Evolutionary conservation across 768 basidiomycete species (phyloP), one percentile per base, ranked within the genome.

Genomic region (Macrolepiota fuliginosa): DNA sequence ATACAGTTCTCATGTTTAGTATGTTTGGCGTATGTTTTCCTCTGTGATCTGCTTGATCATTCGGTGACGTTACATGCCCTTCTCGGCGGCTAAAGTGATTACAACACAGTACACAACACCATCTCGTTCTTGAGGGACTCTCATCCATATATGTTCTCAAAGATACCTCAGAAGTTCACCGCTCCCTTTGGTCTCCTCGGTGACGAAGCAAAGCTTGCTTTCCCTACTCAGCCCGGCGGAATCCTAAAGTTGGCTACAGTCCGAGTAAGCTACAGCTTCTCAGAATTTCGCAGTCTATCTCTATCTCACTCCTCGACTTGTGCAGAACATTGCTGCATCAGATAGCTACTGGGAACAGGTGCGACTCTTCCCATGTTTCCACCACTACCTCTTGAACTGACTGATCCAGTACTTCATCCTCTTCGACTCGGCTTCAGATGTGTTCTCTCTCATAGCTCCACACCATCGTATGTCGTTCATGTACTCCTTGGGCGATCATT

Each of bases 341-440:
- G 95, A 97, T 69, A 77, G 72, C n/a, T 95, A 96, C 69, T 96
- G 94, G 94, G 83, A 94, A 62, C 94, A 96, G 78, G 92, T 91
- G 65, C 68, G 84, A 68, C 29, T 25, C 35, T 58, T 59, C 35
- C 52, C 22, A 22, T 22, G 25, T 32, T 6, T 11, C 15, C 22
- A 47, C 22, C 35, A 29, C 40, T 29, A 12, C 32, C 36, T 32
- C 47, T 61, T 25, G 15, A 19, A 50, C 42, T 24, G 51, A 49
- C 32, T 25, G 62, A 45, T 24, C 40, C 68, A 95, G 92, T 97
- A 90, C 69, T 87, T 90, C 65, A 74, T 83, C 50, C 79, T 97
- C 17, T 96, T 96, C 71, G 93, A 96, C 77, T 90, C 92, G 7
- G 84, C 92, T 1, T 91, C 92, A 0, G 94, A 96, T 66, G 93